These are phyloP conservation scores for Graphiopsis chlorocephala DNA, from an alignment of 2,329 filamentous ascomycete species.

Conservation along the genomic window DNA sequence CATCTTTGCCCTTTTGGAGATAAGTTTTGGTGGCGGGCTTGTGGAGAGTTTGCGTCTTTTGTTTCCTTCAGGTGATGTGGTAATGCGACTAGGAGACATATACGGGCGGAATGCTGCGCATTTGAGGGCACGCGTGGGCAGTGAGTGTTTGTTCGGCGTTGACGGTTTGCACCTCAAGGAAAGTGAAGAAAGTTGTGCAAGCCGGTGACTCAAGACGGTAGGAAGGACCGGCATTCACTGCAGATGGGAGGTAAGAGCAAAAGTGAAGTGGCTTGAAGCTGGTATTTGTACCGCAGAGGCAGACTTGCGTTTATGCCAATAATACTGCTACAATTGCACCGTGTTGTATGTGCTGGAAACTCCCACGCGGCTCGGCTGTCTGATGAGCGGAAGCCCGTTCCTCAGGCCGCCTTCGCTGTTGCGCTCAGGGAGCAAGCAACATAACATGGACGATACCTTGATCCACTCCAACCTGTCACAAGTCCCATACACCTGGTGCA, in stretches of 20 bases:
- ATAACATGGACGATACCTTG: background rate
- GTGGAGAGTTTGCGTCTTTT: constrained; percentile 31
- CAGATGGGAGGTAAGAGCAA: too few relatives aligned
- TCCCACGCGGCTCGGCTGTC: too few relatives aligned
- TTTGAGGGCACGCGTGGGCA: constrained; percentile 16
- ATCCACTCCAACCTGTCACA: background rate
- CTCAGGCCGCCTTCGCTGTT: background rate
- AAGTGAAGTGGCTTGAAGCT: too few relatives aligned
- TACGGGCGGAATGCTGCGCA: constrained; percentile 20
- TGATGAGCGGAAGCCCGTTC: too few relatives aligned
- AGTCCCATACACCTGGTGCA: background rate
- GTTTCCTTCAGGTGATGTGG: constrained; percentile 27
- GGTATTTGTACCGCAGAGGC: too few relatives aligned
- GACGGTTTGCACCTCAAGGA: constrained; percentile 7
- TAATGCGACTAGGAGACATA: constrained; percentile 33
- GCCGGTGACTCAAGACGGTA: constrained; percentile 7
- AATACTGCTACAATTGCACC: background rate
- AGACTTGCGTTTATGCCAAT: background rate
- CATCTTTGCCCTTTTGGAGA: constrained; percentile 24
- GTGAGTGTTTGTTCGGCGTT: background rate
- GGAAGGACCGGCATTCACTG: constrained; percentile 8
- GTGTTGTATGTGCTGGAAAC: background rate
- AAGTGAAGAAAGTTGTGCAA: constrained; percentile 10
- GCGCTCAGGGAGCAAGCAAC: background rate
- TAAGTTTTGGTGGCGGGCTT: constrained; percentile 15